Percentiles rank a stretch among this genome's conserved stretches.
phyloP scores from a whole-genome alignment of 495 filamentous ascomycete genomes.

The Hypoxylon fuscum region DNA sequence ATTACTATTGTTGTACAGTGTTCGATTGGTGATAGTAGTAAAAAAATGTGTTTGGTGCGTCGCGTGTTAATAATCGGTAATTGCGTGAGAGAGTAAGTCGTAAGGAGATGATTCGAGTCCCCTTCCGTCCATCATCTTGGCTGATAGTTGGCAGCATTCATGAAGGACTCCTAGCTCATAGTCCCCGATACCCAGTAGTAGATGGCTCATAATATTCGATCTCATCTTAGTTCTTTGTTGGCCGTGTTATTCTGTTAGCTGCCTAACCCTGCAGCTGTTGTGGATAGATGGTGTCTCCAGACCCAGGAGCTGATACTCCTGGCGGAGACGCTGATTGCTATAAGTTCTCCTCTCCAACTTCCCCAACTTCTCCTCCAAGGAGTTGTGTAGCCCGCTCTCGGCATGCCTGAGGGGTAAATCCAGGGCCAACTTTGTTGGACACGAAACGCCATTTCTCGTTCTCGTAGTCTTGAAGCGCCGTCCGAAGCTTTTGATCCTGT shows the following conservation, averaged over 20 bases:
- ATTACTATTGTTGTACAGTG: slow-evolving; percentile 42
- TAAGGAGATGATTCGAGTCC: slow-evolving; percentile 10
- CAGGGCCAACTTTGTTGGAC: slow-evolving; percentile 83
- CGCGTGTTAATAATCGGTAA: slow-evolving; percentile 21
- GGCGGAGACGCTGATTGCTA: slow-evolving; percentile 65
- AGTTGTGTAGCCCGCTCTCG: slow-evolving; percentile 78
- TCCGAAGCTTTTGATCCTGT: slow-evolving; percentile 80
- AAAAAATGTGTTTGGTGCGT: slow-evolving; percentile 21
- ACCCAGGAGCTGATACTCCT: slow-evolving; percentile 61
- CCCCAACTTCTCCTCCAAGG: slow-evolving; percentile 44
- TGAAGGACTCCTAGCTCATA: slow-evolving; percentile 14
- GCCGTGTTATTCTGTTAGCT: slow-evolving; percentile 17
- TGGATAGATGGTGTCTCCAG: slow-evolving; percentile 58
- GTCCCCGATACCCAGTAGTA: slow-evolving; percentile 5
- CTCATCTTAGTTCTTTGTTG: slow-evolving; percentile 10
- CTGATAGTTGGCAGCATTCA: slow-evolving; percentile 18
- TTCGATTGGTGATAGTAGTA: slow-evolving; percentile 22
- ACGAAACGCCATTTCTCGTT: slow-evolving; percentile 90
- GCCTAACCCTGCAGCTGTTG: slow-evolving; percentile 50
- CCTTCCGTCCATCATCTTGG: slow-evolving; percentile 21
- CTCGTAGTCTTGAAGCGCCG: slow-evolving; percentile 86
- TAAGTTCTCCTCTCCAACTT: slow-evolving; percentile 52
- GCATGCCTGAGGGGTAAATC: slow-evolving; percentile 85
- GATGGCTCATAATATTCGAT: slow-evolving; percentile 7
- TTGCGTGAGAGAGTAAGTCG: slow-evolving; percentile 23